Percentiles rank a stretch among this genome's conserved stretches.
These are phyloP conservation scores for Skeletonema potamos DNA, from an alignment of 108 stramenopile species.

Conservation along the genomic window DNA sequence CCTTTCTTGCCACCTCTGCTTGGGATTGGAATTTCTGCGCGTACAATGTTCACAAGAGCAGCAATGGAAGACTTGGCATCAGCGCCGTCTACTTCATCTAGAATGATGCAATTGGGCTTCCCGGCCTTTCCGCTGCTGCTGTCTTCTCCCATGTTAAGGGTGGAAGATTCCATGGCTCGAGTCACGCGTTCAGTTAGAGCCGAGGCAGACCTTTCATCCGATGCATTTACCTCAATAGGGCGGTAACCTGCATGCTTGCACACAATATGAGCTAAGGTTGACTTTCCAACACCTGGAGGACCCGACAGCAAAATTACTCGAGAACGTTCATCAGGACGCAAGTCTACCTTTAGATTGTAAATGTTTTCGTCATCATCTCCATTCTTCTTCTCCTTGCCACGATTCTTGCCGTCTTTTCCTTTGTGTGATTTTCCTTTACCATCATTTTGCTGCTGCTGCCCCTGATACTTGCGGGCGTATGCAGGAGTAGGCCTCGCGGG, in stretches of 20 bases:
- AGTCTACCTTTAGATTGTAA: conserved; percentile 44
- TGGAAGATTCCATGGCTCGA: conserved; percentile 85
- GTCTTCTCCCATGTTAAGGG: conserved; percentile 51
- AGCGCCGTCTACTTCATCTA: conserved; percentile 97
- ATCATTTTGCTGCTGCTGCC: conserved; percentile 27
- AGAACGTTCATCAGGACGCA: conserved; percentile 63
- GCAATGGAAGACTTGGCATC: conserved; percentile 83
- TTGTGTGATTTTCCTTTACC: conserved; percentile 10
- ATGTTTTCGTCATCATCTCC: not conserved
- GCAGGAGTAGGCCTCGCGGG: conserved; percentile 50
- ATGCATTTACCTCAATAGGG: conserved; percentile 94
- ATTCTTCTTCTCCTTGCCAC: conserved; percentile 1
- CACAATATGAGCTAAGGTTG: conserved; percentile 95
- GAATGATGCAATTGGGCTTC: conserved; percentile 88
- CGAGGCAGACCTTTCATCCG: conserved; percentile 91
- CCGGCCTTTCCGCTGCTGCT: conserved; percentile 1
- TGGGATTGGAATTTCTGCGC: conserved; percentile 65
- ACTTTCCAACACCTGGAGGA: conserved; percentile 97
- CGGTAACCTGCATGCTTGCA: conserved; percentile 91
- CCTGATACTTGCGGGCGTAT: conserved; percentile 1
- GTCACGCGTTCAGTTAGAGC: conserved; percentile 79
- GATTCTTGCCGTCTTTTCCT: not conserved
- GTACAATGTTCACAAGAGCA: conserved; percentile 86
- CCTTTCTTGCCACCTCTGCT: conserved; percentile 31
- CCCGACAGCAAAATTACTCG: conserved; percentile 90